Percentiles rank a stretch among this genome's conserved stretches.
These are phyloP conservation scores for Coemansia sp. DNA, from an alignment of 192 early-diverging fungal genomes.

Conservation along the genomic window DNA sequence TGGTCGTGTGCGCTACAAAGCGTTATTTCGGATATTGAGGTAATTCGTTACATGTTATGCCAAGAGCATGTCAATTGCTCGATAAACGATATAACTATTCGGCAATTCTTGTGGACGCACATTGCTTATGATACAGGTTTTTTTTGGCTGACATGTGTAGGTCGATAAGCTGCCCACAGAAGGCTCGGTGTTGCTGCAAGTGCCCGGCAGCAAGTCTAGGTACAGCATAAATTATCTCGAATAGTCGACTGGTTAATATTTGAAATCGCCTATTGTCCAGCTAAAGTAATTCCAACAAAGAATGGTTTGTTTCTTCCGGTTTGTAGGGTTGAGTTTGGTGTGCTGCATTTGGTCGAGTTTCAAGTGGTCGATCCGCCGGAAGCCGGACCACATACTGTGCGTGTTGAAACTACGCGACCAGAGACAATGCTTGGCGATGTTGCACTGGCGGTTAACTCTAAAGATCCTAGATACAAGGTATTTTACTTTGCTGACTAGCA, in stretches of 20 bases:
- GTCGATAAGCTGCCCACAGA: slow-evolving; percentile 82
- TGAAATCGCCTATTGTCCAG: too few species aligned
- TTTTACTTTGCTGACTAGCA: neutral
- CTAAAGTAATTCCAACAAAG: neutral
- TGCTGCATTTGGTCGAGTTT: slow-evolving; percentile 88
- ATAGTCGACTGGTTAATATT: too few species aligned
- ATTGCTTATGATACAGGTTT: neutral
- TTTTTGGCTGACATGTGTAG: slow-evolving; percentile 13
- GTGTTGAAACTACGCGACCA: slow-evolving; percentile 95
- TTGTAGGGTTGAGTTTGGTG: slow-evolving; percentile 91
- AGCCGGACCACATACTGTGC: slow-evolving; percentile 59
- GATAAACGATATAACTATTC: too few species aligned
- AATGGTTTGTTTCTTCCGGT: neutral
- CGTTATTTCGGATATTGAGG: slow-evolving; percentile 94
- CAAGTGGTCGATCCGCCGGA: slow-evolving; percentile 66
- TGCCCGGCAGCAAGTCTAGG: slow-evolving; percentile 76
- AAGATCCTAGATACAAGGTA: slow-evolving; percentile 81
- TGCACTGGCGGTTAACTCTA: slow-evolving; percentile 90
- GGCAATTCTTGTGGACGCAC: too few species aligned
- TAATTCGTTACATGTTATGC: too few species aligned
- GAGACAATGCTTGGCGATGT: slow-evolving; percentile 99
- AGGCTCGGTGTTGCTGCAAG: slow-evolving; percentile 64
- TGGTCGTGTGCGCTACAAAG: slow-evolving; percentile 95
- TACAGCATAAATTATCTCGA: too few species aligned
- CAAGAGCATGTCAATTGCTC: too few species aligned